Evolutionary conservation across 768 basidiomycete species (phyloP), one percentile per base, ranked within the genome.

Genomic region (Leccinellum albellum): DNA sequence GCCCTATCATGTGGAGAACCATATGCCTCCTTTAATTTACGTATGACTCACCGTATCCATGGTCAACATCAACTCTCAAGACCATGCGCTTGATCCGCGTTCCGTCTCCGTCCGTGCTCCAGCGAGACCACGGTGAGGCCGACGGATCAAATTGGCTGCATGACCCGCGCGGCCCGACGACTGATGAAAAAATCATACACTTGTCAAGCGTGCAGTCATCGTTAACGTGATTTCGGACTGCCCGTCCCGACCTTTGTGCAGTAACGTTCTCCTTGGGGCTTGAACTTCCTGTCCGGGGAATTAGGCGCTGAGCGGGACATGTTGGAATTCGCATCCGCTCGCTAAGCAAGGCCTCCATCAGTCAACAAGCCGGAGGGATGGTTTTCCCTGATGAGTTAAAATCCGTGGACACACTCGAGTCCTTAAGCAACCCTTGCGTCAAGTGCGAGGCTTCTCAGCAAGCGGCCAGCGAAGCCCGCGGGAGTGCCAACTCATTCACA

Each of bases 261-360:
- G 8, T 37, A 37, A 49, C 37, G 24, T 47, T 50, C 54, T 46
- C 53, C 50, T 13, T 24, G 37, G 55, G 60, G 28, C 24, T 32
- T 1, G 31, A 48, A 50, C 51, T 64, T 21, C 62, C 62, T 58
- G 40, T 69, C 69, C 47, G 53, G 66, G 60, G 61, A 65, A 57
- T 64, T 61, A 62, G 54, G 37, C 60, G 54, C 64, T 46, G 35
- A 50, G 47, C 12, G 46, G 45, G 28, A 29, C 26, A 40, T n/a
- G 37, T 26, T 24, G 20, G 40, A 45, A 20, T 45, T 17, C 17
- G 49, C 47, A 21, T 32, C 51, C n/a, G 21, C 60, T 59, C 59
- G 55, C 46, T 21, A 54, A 23, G 51, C 29, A 45, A 57, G 59
- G 57, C 50, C 54, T 59, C 64, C 64, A 56, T 17, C 56, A 61